Evolutionary conservation across 345 rosid genomes (phyloP), one percentile per base, ranked within the genome.

Genomic region (Lumnitzera racemosa): DNA sequence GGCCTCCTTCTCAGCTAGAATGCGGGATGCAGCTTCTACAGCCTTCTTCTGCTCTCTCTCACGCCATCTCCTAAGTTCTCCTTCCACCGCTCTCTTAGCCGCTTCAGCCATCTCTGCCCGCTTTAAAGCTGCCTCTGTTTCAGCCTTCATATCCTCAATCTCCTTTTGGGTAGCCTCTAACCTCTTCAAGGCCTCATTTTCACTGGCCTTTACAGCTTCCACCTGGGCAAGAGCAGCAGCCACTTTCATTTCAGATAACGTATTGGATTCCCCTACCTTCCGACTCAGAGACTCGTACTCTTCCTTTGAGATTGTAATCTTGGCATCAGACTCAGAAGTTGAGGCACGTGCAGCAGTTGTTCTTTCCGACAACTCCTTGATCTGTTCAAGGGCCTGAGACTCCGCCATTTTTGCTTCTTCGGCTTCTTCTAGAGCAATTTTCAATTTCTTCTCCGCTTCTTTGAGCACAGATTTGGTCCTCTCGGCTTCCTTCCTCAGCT

Each of bases 71-170:
- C 77, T 73, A 24, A 92, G 94, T 70, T 92, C 98, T 72, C 96
- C 98, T 77, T 92, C 94, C 53, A 92, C 94, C 0, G 96, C 96
- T 61, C 61, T 82, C 81, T 81, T 89, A 24, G 98, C 98, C 49
- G 96, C 94, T 75, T 92, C 96, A 15, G 96, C 96, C 96, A 85
- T 92, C 69, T 87, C 86, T 54, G 96, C 96, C 75, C 79, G 85
- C 84, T 89, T 92, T 67, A 81, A 59, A 24, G 91, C 90, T 17
- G 75, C 89, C 50, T 67, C 66, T 16, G 94, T 84, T 68, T 88
- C 89, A 43, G 61, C 59, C 81, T 76, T 87, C 79, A 84, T 83
- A 62, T 85, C 90, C 67, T 78, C 81, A 2, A 92, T 87, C 83
- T 92, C 98, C 60, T 76, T 84, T 68, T 76, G 72, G 15, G 79